Evolutionary conservation across 1,284 basidiomycete genomes (phyloP), one percentile per base, ranked within the genome.

Genomic region (Pisolithus thermaeus): DNA sequence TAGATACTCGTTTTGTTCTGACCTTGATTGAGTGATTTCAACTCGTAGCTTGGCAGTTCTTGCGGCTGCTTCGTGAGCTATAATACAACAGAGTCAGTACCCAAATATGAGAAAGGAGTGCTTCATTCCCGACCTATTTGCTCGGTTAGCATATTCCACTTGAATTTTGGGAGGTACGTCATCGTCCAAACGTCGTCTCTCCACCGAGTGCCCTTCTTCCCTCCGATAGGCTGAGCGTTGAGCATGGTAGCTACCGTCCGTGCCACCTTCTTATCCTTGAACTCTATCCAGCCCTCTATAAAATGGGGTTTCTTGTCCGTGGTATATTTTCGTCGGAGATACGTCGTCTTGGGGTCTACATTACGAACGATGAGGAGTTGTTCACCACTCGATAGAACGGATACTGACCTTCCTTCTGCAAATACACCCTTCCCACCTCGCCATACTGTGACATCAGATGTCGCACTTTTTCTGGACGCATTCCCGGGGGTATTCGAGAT

Each of bases 111-210:
- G 51, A 30, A 23, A 42, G 42, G 23, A 28, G 23, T 54, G 14
- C 79, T 92, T 69, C 66, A 12, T 35, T 35, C 5, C 32, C 12
- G 12, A 95, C 95, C 92, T 64, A 99, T 88, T 79, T 98, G 96
- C 70, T 98, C 97, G 11, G 92, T 95, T 55, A 99, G 76, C 95
- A 97, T 97, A 68, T 89, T 87, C 97, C 97, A 99, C 68, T 97
- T 98, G 78, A 98, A 99, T 58, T 86, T 90, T 7, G 93, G 93
- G 48, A 99, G 76, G 66, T 99, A 99, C 68, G 96, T 96, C 93
- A 99, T 97, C 42, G 97, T 98, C 97, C 97, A 99, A 6, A 99
- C 84, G 59, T 99, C 95, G 64, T 99, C 94, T 63, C 92, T 78
- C 91, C 92, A 98, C 53, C 91, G 78, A 7, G 82, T 79, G 4